Evolutionary conservation across 1,139 yeast genomes (phyloP).

Genomic region (Kluyveromyces sp.): DNA sequence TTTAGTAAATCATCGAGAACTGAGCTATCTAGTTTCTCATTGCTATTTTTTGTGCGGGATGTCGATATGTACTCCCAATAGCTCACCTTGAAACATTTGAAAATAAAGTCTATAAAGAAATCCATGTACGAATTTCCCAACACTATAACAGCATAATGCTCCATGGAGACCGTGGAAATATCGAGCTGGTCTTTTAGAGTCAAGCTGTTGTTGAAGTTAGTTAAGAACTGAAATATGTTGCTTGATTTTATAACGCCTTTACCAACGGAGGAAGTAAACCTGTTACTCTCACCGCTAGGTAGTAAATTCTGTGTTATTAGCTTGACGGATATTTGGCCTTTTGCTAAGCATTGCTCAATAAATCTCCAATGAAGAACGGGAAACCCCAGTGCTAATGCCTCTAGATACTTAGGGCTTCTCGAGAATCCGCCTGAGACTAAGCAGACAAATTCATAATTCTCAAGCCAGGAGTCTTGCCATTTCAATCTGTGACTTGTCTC

Average conservation of each 20-base stretch:
- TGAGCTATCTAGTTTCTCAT: background rate
- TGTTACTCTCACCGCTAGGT: conserved; percentile 55
- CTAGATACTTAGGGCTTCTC: conserved; percentile 73
- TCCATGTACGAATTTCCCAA: conserved; percentile 24
- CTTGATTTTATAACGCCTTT: conserved; percentile 22
- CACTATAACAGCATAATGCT: conserved; percentile 16
- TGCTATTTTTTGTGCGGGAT: background rate
- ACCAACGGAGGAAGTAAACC: conserved; percentile 17
- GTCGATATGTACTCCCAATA: conserved; percentile 1
- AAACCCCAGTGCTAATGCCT: conserved; percentile 83
- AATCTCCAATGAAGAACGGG: conserved; percentile 65
- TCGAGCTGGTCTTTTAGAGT: conserved; percentile 14
- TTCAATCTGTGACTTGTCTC: conserved; percentile 5
- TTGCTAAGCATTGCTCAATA: conserved; percentile 44
- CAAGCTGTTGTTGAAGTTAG: conserved; percentile 27
- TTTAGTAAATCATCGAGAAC: background rate
- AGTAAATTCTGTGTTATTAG: conserved; percentile 45
- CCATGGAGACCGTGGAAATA: conserved; percentile 11
- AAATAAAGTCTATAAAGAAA: conserved; percentile 21
- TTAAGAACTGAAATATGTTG: conserved; percentile 29
- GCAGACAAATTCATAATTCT: conserved; percentile 47
- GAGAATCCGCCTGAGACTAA: conserved; percentile 50
- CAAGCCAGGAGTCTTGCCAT: conserved; percentile 9
- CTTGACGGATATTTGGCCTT: conserved; percentile 24
- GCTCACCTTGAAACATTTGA: conserved; percentile 20